Conservation (phyloP, 257 asterid genomes). For the Verbascum thapsus region DNA sequence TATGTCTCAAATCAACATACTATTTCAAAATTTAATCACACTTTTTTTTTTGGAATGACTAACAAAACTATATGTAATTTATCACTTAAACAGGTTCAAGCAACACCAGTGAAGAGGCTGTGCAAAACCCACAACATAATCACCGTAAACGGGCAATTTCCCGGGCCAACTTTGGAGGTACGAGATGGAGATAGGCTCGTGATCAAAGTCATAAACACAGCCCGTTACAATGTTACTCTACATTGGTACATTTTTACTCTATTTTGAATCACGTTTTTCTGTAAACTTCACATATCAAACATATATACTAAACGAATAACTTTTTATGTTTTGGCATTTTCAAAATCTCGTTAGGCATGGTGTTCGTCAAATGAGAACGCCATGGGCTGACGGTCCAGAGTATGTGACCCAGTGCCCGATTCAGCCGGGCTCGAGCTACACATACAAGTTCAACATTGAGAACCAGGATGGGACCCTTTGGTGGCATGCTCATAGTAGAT, state of each 20-base stretch:
- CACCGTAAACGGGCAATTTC: slow-evolving; percentile 73
- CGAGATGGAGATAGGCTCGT: slow-evolving; percentile 61
- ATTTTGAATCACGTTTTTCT: background rate
- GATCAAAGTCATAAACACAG: slow-evolving; percentile 57
- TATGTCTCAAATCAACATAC: slow-evolving; percentile 26
- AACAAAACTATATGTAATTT: background rate
- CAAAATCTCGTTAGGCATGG: slow-evolving; percentile 56
- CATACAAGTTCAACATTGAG: slow-evolving; percentile 56
- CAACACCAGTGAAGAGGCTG: slow-evolving; percentile 54
- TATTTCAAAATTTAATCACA: too few species aligned
- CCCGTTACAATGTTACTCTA: slow-evolving; percentile 62
- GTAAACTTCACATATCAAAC: background rate
- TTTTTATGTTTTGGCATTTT: too few species aligned
- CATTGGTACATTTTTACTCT: slow-evolving; percentile 55
- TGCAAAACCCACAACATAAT: slow-evolving; percentile 58
- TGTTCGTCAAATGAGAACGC: slow-evolving; percentile 57
- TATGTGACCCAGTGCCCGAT: slow-evolving; percentile 76
- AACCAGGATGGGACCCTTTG: slow-evolving; percentile 70
- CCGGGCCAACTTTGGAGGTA: slow-evolving; percentile 61
- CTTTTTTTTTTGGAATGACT: background rate
- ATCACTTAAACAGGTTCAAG: slow-evolving; percentile 51
- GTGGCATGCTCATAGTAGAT: slow-evolving; percentile 76
- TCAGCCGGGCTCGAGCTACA: slow-evolving; percentile 59
- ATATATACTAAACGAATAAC: background rate
- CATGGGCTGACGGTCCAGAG: slow-evolving; percentile 78